Evolutionary conservation across 768 basidiomycete species (phyloP).

Genomic region (Suillus lakei): DNA sequence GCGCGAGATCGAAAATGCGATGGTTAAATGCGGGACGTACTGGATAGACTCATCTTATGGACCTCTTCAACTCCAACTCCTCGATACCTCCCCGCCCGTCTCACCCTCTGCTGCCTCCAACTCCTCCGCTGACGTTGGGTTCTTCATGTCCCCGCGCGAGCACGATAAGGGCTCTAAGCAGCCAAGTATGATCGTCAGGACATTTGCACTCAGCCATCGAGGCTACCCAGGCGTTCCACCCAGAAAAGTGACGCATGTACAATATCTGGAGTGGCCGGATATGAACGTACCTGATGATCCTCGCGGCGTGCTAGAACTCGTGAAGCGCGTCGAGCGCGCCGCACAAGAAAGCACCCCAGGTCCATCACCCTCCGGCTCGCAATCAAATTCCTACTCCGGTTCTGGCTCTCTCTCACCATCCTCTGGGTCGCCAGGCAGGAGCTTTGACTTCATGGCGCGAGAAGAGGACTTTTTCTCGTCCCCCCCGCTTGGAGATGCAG

Average conservation of each 20-base stretch:
- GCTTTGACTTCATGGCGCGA: slow-evolving; percentile 13
- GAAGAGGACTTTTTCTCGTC: slow-evolving; percentile 10
- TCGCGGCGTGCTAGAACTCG: slow-evolving; percentile 70
- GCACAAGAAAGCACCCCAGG: slow-evolving; percentile 33
- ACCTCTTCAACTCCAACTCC: slow-evolving; percentile 62
- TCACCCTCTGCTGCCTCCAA: slow-evolving; percentile 38
- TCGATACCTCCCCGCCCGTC: slow-evolving; percentile 47
- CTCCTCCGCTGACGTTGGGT: slow-evolving; percentile 36
- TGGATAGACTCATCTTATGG: slow-evolving; percentile 80
- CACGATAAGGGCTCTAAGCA: slow-evolving; percentile 17
- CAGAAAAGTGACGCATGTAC: slow-evolving; percentile 81
- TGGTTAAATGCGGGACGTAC: slow-evolving; percentile 90
- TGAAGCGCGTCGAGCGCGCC: slow-evolving; percentile 63
- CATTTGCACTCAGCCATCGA: slow-evolving; percentile 70
- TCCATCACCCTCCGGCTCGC: slow-evolving; percentile 25
- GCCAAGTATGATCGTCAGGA: slow-evolving; percentile 53
- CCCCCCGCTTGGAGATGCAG: slow-evolving; percentile 14
- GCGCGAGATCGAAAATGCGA: slow-evolving; percentile 84
- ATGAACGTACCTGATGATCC: slow-evolving; percentile 93
- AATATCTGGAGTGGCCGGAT: slow-evolving; percentile 96
- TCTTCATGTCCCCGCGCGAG: slow-evolving; percentile 48
- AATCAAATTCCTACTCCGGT: slow-evolving; percentile 7
- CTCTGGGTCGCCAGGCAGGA: not conserved
- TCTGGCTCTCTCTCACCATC: slow-evolving; percentile 12
- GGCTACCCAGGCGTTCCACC: slow-evolving; percentile 62